Evolutionary conservation across 768 basidiomycete genomes (phyloP).

Genomic region (Rhodotorula taiwanensis): DNA sequence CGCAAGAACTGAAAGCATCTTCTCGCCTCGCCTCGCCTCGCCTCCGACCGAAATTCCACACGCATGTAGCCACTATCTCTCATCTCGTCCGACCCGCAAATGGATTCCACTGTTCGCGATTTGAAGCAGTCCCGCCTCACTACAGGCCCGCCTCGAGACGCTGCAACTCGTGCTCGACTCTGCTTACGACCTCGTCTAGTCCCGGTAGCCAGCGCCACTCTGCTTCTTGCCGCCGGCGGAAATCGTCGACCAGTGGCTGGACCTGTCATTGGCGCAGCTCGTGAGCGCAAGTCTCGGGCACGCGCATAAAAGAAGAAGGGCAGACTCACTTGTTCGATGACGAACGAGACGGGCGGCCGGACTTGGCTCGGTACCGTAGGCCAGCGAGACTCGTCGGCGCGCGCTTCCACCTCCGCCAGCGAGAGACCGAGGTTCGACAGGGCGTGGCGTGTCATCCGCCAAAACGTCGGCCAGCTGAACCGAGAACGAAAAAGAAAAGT

Average conservation of each 20-base stretch:
- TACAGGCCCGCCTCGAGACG: too few relatives aligned
- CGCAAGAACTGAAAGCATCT: too few relatives aligned
- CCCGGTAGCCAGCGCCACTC: constrained; percentile 18
- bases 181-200: not conserved
- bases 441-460: constrained; percentile 22
- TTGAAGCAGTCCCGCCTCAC: not conserved
- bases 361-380: not conserved
- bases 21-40: too few relatives aligned
- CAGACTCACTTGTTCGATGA: constrained; percentile 5
- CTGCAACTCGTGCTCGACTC: not conserved
- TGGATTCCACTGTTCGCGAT: too few relatives aligned
- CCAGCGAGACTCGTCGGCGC: not conserved
- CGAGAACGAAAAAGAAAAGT: not conserved
- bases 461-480: constrained; percentile 32
- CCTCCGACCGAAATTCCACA: too few relatives aligned
- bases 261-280: too few relatives aligned
- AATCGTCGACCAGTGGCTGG: not conserved
- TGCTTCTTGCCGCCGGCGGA: not conserved
- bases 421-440: constrained; percentile 7
- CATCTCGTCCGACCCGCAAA: too few relatives aligned
- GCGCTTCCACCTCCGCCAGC: not conserved
- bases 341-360: not conserved
- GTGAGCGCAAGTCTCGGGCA: too few relatives aligned
- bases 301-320: too few relatives aligned
- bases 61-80: too few relatives aligned